Conservation (phyloP, 1,139 yeast species). For the Suhomyces atakaporum region DNA sequence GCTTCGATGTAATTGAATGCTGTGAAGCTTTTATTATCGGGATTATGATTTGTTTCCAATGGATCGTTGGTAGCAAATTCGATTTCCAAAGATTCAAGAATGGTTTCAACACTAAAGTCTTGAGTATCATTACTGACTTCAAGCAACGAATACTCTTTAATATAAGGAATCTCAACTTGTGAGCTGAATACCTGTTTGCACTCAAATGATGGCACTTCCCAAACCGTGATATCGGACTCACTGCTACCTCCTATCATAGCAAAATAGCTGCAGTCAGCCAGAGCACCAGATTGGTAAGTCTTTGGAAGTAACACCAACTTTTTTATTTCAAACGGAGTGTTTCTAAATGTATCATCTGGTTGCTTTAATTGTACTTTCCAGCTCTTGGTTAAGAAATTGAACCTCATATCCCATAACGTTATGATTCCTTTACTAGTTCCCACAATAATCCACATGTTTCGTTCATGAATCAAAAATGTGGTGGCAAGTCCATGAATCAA, state of each 20-base stretch:
- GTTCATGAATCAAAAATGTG: conserved; percentile 57
- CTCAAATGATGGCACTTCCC: conserved; percentile 72
- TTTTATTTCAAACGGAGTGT: conserved; percentile 39
- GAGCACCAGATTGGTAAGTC: conserved; percentile 16
- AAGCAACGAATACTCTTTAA: conserved; percentile 36
- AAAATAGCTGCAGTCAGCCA: conserved; percentile 26
- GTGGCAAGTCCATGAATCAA: conserved; percentile 66
- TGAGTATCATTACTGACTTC: conserved; percentile 28
- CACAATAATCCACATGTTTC: conserved; percentile 60
- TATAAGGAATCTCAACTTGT: conserved; percentile 29
- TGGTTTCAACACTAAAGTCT: conserved; percentile 21
- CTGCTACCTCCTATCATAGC: conserved; percentile 69
- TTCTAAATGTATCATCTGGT: conserved; percentile 15
- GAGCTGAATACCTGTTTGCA: conserved; percentile 59
- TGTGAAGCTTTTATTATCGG: conserved; percentile 18
- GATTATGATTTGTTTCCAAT: conserved; percentile 12
- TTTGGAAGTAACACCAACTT: conserved; percentile 47
- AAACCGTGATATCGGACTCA: conserved; percentile 61
- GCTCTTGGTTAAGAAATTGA: conserved; percentile 57
- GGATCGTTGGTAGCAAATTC: conserved; percentile 13
- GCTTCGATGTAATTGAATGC: conserved; percentile 14
- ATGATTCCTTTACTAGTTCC: conserved; percentile 78
- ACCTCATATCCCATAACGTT: conserved; percentile 81
- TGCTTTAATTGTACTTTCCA: conserved; percentile 51
- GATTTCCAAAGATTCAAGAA: conserved; percentile 15